Evolutionary conservation across 345 rosid genomes (phyloP), one percentile per base, ranked within the genome.

Genomic region (Kernera saxatilis): DNA sequence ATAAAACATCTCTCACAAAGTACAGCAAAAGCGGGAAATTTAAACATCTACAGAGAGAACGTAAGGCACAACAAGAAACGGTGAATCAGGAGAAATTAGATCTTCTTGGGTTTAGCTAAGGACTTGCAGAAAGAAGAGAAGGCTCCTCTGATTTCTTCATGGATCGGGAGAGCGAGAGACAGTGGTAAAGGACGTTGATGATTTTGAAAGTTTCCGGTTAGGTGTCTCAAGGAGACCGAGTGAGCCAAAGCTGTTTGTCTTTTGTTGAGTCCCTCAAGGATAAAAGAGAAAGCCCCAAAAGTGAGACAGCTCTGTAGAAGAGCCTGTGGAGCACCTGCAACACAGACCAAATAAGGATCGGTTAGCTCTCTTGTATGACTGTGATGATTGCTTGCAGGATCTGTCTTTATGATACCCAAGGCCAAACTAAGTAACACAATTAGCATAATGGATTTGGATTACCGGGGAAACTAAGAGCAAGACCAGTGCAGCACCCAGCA

Each of bases 401-500:
- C 45, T 7, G 19, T 67, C 51, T 39, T 12, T 8, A 39, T 27
- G 13, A 69, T 18, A 37, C 27, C 21, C 15, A 53, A 14, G n/a
- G n/a, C n/a, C 46, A 40, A 53, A 53, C 21, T n/a, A 37, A 48
- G 53, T 8, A 45, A 35, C 27, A 18, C 9, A 48, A 11, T 15
- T 17, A 30, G 22, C 13, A 46, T 6, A 19, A 37, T 10, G 23
- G 61, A 35, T 62, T 19, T 39, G 58, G 41, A 13, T 50, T 83
- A 92, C 96, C 96, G 3, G 96, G 98, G 73, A 82, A 86, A 81
- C 98, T 89, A 71, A 89, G 79, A 75, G 92, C 96, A 55, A 87
- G 84, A 35, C 96, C 93, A 68, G 98, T 87, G 77, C 93, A 92
- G 71, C 96, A 92, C 58, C 98, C 96, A 62, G 95, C 99, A 50